These are phyloP conservation scores for Rutstroemia sp. DNA, from an alignment of 2,329 filamentous ascomycete genomes.

Conservation along the genomic window DNA sequence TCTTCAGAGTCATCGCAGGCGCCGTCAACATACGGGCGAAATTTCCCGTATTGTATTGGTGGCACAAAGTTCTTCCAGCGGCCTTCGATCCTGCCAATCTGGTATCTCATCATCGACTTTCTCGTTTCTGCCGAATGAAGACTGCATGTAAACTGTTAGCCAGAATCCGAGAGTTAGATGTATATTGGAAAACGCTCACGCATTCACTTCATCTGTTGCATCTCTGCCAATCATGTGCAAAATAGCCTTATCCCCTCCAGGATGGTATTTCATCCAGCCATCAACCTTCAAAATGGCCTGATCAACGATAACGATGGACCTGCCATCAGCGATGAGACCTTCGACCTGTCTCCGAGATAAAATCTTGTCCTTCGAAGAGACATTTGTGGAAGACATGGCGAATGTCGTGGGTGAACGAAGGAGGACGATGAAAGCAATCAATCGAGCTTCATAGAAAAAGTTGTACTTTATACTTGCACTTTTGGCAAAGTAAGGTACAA, in stretches of 20 bases:
- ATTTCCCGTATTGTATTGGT: conserved; percentile 83
- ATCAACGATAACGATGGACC: conserved; percentile 73
- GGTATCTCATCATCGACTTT: conserved; percentile 68
- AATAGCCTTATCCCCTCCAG: conserved; percentile 86
- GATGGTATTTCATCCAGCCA: conserved; percentile 82
- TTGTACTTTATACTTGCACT: not conserved
- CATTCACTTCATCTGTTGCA: conserved; percentile 89
- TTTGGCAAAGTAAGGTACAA: not conserved
- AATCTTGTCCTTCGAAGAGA: conserved; percentile 24
- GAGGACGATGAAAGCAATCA: not conserved
- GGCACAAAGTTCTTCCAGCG: conserved; percentile 83
- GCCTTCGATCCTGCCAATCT: conserved; percentile 75
- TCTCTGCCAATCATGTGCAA: conserved; percentile 89
- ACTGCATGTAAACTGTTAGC: conserved; percentile 37
- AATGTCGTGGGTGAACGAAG: not conserved
- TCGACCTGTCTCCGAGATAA: conserved; percentile 64
- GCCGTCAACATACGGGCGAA: conserved; percentile 46
- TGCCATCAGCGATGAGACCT: conserved; percentile 73
- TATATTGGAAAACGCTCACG: conserved; percentile 46
- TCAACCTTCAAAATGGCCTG: conserved; percentile 79
- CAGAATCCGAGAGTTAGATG: not conserved
- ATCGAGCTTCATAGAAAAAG: not conserved
- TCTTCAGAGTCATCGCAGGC: conserved; percentile 30
- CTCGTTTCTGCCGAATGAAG: conserved; percentile 76
- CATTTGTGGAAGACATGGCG: conserved; percentile 9